Conservation (phyloP, 495 filamentous ascomycete genomes). For the Astrothelium macrocarpum region DNA sequence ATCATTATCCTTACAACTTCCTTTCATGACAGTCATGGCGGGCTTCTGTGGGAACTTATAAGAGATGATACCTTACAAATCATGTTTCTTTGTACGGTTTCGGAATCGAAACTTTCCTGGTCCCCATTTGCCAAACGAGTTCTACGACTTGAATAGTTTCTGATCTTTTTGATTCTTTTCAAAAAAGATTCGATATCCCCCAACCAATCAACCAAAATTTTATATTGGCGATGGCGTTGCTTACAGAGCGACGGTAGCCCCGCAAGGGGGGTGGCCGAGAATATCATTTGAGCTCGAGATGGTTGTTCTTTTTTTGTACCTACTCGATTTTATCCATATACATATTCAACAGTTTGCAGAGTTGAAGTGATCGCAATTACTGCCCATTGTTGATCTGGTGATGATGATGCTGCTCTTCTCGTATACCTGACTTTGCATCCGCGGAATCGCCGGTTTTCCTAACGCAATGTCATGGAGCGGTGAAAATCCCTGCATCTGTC, state of each 20-base stretch:
- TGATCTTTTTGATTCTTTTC: background rate
- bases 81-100: background rate
- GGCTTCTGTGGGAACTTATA: too few species aligned
- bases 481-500: background rate
- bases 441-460: too few species aligned
- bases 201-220: background rate
- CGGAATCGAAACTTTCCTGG: background rate
- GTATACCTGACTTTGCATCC: too few species aligned
- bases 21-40: background rate
- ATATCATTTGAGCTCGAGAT: too few species aligned
- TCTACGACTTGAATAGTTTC: background rate
- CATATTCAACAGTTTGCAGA: background rate
- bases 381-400: too few species aligned
- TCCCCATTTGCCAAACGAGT: background rate
- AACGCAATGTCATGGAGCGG: background rate
- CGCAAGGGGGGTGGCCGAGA: too few species aligned
- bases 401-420: too few species aligned
- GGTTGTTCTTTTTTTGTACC: background rate
- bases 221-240: background rate
- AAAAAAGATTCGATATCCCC: background rate
- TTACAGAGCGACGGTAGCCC: background rate
- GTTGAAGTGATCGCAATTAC: too few species aligned
- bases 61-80: conserved; percentile 3
- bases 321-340: background rate
- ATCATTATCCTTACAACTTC: background rate